Evolutionary conservation across 169 alveolate genomes (phyloP), one percentile per base, ranked within the genome.

Genomic region (Babesia microti): DNA sequence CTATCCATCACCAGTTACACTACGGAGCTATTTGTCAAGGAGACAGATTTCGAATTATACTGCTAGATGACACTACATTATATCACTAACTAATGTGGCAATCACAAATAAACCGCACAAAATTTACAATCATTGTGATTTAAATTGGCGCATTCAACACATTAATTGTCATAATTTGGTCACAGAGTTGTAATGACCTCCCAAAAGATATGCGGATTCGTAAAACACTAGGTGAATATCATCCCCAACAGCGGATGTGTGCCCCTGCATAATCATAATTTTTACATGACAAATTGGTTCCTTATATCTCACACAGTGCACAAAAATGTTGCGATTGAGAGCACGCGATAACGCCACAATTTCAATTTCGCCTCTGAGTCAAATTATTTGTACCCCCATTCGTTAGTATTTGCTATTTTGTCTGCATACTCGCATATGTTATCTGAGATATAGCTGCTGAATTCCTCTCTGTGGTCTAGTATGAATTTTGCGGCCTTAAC

Each of bases 1-100:
- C 18, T 68, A 68, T 41, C 85, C 85, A 12, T 73, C 85, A 22
- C 85, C 85, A 7, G 60, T 74, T 18, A 74, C 85, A 17, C 61
- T 74, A 30, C 35, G 85, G 32, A 73, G 78, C 6, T 74, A 74
- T 50, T 34, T 74, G 37, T 51, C 71, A 29, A 60, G 78, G 26
- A 61, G 85, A 45, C 85, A 74, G 34, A 53, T 43, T 15, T 29
- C 37, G 15, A 23, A 40, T 11, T 7, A 42, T 11, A 37, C 9
- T 43, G 32, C n/a, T 7, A 7, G 11, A 11, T 11, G 7, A 9
- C 34, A 6, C n/a, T 7, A 9, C n/a, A 9, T 7, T 37, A 29
- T 7, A 29, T 29, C 36, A 29, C 12, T 7, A 7, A 29, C 36
- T 29, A 29, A 29, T 7, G 7, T 1, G 11, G 65, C 39, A 28